Percentiles rank a stretch among this genome's conserved stretches.
These are phyloP conservation scores for Apiosordaria backusii DNA, from an alignment of 495 filamentous ascomycete species.

Conservation along the genomic window DNA sequence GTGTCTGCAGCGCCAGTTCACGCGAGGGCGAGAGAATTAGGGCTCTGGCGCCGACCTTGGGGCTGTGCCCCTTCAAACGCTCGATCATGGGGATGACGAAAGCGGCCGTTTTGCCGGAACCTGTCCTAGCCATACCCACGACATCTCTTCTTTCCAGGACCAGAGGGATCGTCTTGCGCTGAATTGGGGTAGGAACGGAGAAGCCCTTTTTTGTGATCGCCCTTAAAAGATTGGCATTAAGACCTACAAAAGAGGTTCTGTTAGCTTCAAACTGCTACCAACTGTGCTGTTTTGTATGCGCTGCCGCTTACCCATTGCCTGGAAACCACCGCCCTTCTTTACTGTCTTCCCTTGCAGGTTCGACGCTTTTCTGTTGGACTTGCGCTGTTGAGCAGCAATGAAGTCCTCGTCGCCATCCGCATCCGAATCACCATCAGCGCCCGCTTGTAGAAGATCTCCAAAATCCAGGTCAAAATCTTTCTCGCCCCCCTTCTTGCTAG, in stretches of 20 bases:
- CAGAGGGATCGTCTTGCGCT: constrained; percentile 91
- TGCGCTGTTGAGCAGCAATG: constrained; percentile 79
- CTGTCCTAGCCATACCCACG: constrained; percentile 95
- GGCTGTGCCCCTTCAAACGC: constrained; percentile 84
- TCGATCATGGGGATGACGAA: constrained; percentile 99
- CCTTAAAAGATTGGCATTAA: constrained; percentile 76
- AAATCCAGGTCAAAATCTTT: constrained; percentile 37
- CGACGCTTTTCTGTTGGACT: constrained; percentile 76
- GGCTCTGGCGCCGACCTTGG: constrained; percentile 75
- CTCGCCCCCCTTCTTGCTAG: constrained; percentile 16
- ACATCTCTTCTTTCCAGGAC: constrained; percentile 87
- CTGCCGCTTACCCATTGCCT: constrained; percentile 94
- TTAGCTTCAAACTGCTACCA: constrained; percentile 1
- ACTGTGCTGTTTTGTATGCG: no score
- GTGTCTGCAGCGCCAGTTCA: constrained; percentile 88
- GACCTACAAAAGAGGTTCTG: constrained; percentile 41
- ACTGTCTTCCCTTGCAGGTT: constrained; percentile 80
- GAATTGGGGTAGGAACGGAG: constrained; percentile 92
- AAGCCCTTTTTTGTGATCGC: constrained; percentile 92
- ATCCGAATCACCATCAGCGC: constrained; percentile 26
- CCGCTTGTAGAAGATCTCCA: constrained; percentile 41
- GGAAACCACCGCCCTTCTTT: constrained; percentile 95
- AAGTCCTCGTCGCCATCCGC: constrained; percentile 58
- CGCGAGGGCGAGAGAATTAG: constrained; percentile 86
- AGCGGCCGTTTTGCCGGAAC: constrained; percentile 94